Conservation (phyloP, 768 basidiomycete genomes). For the Kwoniella sp. region DNA sequence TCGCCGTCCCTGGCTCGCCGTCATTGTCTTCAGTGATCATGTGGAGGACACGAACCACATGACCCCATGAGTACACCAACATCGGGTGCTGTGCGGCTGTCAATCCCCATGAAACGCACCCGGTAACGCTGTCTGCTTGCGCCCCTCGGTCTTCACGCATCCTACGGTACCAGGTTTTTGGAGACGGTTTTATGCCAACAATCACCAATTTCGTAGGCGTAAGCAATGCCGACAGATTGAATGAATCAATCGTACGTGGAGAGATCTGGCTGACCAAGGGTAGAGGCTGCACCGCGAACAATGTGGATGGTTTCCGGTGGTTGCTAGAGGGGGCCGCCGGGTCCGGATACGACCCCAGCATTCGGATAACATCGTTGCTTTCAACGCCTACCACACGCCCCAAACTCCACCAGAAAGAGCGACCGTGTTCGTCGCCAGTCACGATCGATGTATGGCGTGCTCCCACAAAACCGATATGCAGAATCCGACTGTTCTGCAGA, state of each 20-base stretch:
- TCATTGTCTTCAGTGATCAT: constrained; percentile 57
- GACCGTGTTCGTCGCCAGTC: constrained; percentile 82
- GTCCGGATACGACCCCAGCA: constrained; percentile 86
- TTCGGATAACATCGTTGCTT: constrained; percentile 87
- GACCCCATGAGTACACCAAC: constrained; percentile 85
- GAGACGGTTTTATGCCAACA: constrained; percentile 86
- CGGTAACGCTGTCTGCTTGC: constrained; percentile 26
- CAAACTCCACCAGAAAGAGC: constrained; percentile 92
- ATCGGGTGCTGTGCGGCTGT: constrained; percentile 60
- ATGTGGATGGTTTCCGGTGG: constrained; percentile 59
- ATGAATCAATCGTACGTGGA: constrained; percentile 74
- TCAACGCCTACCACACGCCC: constrained; percentile 94
- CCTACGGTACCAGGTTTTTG: constrained; percentile 77
- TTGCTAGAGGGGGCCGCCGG: neutral
- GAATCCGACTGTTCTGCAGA: constrained; percentile 73
- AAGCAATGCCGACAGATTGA: constrained; percentile 79
- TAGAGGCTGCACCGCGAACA: constrained; percentile 78
- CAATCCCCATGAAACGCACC: constrained; percentile 46
- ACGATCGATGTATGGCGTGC: constrained; percentile 90
- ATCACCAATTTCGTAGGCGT: constrained; percentile 90
- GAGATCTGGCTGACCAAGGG: constrained; percentile 76
- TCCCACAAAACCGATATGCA: constrained; percentile 78
- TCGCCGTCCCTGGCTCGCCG: constrained; percentile 59
- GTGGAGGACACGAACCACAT: constrained; percentile 66
- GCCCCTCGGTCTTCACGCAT: constrained; percentile 41